A percentile compares a stretch with the other conserved stretches of the same genome.
Conservation (phyloP, 1,284 basidiomycete genomes). For the Moesziomyces sp. region DNA sequence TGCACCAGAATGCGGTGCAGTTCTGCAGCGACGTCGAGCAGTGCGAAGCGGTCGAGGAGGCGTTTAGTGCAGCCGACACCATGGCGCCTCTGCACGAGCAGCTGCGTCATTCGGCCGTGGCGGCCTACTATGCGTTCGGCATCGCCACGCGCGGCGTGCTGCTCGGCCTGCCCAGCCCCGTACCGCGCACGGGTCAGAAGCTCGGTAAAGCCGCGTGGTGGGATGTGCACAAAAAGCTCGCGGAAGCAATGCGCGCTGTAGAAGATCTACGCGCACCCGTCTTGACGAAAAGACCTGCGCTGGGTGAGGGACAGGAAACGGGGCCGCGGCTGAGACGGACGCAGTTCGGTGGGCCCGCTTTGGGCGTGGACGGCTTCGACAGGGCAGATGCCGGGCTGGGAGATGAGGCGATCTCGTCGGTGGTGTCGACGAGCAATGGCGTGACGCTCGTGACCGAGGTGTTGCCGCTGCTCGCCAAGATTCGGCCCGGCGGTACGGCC, state of each 20-base stretch:
- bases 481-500: slow-evolving; percentile 13
- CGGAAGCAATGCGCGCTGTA: slow-evolving; percentile 64
- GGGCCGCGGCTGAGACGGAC: slow-evolving; percentile 12
- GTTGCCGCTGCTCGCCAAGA: slow-evolving; percentile 42
- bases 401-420: slow-evolving; percentile 2
- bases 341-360: slow-evolving; percentile 11
- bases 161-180: slow-evolving; percentile 85
- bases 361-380: slow-evolving; percentile 2
- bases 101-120: slow-evolving; percentile 75
- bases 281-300: neutral
- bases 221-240: slow-evolving; percentile 67
- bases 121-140: slow-evolving; percentile 86
- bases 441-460: slow-evolving; percentile 37
- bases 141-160: slow-evolving; percentile 80
- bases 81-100: slow-evolving; percentile 71
- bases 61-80: slow-evolving; percentile 82
- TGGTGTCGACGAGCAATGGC: slow-evolving; percentile 11
- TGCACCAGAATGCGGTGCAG: slow-evolving; percentile 90
- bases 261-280: slow-evolving; percentile 41
- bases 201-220: slow-evolving; percentile 73
- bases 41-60: slow-evolving; percentile 78
- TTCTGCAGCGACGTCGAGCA: slow-evolving; percentile 85
- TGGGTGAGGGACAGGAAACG: neutral
- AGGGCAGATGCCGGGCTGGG: slow-evolving; percentile 28
- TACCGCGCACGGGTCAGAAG: slow-evolving; percentile 78